Conservation (phyloP, 345 rosid genomes). For the Moringa oleifera region DNA sequence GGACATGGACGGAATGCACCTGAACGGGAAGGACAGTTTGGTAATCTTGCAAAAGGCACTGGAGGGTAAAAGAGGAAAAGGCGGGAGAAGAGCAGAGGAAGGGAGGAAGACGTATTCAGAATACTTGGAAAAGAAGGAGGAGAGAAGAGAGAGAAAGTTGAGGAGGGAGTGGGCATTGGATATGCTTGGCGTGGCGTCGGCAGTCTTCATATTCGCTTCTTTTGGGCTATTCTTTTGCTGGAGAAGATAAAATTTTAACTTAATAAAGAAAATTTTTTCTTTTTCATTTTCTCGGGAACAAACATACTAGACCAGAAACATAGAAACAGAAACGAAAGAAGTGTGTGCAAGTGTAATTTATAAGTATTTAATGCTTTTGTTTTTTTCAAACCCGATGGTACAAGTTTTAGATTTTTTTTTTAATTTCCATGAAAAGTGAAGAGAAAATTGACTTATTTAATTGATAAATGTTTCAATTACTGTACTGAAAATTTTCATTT, state of each 20-base stretch:
- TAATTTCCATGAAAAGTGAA: too few species aligned
- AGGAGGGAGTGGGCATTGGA: slow-evolving; percentile 50
- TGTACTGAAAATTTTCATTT: too few species aligned
- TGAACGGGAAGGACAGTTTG: slow-evolving; percentile 65
- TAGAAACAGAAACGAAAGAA: too few species aligned
- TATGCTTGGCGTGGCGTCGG: slow-evolving; percentile 38
- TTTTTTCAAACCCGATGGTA: too few species aligned
- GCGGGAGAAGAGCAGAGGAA: slow-evolving; percentile 21
- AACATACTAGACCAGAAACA: too few species aligned
- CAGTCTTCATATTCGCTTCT: slow-evolving; percentile 33
- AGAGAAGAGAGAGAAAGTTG: slow-evolving; percentile 42
- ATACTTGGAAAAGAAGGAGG: slow-evolving; percentile 41
- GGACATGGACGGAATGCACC: slow-evolving; percentile 58
- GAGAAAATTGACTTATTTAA: too few species aligned
- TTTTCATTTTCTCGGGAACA: too few species aligned
- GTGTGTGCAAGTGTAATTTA: too few species aligned
- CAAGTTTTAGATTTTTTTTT: too few species aligned
- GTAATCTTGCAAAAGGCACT: slow-evolving; percentile 35
- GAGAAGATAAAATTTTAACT: slow-evolving; percentile 11
- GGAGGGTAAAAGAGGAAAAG: slow-evolving; percentile 47
- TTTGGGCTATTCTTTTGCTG: slow-evolving; percentile 25
- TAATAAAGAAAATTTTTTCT: too few species aligned
- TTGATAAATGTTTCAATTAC: too few species aligned
- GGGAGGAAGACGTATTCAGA: slow-evolving; percentile 33
- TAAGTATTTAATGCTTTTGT: too few species aligned